Evolutionary conservation across 257 asterid species (phyloP).

Genomic region (Nicotiana noctiflora): DNA sequence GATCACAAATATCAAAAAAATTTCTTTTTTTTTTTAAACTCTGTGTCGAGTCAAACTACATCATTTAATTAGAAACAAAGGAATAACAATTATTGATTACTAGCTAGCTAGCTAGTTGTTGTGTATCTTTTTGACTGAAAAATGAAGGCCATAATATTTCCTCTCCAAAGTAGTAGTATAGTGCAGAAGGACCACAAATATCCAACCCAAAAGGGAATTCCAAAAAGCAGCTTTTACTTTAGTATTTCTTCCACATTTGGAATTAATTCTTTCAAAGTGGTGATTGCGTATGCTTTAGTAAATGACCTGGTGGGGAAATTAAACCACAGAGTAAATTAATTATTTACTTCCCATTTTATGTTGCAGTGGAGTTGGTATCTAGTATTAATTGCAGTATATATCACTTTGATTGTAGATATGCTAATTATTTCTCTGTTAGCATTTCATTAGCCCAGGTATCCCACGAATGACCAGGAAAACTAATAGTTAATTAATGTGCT

Average conservation of each 20-base stretch:
- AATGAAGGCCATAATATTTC: background rate
- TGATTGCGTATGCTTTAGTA: background rate
- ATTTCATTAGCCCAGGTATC: constrained; percentile 2
- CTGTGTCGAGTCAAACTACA: too few relatives aligned
- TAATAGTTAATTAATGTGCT: background rate
- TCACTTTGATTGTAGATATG: background rate
- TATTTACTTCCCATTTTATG: background rate
- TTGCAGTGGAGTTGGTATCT: constrained; percentile 5
- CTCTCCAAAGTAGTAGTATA: background rate
- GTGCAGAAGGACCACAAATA: background rate
- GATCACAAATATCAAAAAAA: too few relatives aligned
- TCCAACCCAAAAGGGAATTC: background rate
- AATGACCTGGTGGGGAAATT: background rate
- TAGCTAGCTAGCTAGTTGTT: background rate
- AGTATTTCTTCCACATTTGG: background rate
- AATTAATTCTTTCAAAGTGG: background rate
- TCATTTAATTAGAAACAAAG: too few relatives aligned
- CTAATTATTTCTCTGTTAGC: background rate
- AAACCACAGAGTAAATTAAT: background rate
- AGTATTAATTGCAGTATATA: background rate
- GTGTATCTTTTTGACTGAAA: background rate
- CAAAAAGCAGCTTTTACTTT: background rate
- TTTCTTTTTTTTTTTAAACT: too few relatives aligned
- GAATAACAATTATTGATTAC: background rate
- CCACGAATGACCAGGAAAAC: background rate